Conservation (phyloP, 129 eudicot genomes). For the Logfia minima region DNA sequence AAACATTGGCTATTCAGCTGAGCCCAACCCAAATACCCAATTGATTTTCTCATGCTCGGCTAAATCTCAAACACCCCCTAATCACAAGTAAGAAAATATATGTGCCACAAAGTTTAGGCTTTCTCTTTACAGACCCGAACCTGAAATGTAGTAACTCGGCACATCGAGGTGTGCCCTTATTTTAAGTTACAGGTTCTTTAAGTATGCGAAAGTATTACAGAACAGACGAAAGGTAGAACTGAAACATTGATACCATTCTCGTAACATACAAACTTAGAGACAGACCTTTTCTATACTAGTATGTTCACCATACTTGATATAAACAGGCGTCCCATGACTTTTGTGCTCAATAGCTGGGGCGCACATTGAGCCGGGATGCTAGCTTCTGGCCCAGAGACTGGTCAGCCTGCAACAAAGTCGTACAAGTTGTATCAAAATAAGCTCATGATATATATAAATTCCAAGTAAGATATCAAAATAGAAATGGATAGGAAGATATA, state of each 20-base stretch:
- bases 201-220: conserved; percentile 28
- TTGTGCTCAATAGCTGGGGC: conserved; percentile 63
- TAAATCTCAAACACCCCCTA: not conserved
- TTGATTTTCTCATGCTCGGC: not conserved
- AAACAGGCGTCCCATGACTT: conserved; percentile 15
- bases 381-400: conserved; percentile 83
- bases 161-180: conserved; percentile 36
- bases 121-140: conserved; percentile 36
- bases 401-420: conserved; percentile 54
- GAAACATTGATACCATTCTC: conserved; percentile 23
- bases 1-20: not conserved
- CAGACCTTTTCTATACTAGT: conserved; percentile 30
- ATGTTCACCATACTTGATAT: conserved; percentile 31
- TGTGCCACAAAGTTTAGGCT: conserved; percentile 35
- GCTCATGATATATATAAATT: not conserved
- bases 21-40: not conserved
- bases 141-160: conserved; percentile 37
- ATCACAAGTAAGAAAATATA: conserved; percentile 9
- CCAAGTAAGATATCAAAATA: not conserved
- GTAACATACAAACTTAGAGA: conserved; percentile 28
- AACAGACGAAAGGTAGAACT: conserved; percentile 3
- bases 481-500: not conserved
- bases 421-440: conserved; percentile 14
- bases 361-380: conserved; percentile 79
- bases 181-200: conserved; percentile 38